Percentiles rank a stretch among this genome's conserved stretches.
Evolutionary conservation across 2,329 filamentous ascomycete species (phyloP).

Genomic region (Diaporthe helianthi): DNA sequence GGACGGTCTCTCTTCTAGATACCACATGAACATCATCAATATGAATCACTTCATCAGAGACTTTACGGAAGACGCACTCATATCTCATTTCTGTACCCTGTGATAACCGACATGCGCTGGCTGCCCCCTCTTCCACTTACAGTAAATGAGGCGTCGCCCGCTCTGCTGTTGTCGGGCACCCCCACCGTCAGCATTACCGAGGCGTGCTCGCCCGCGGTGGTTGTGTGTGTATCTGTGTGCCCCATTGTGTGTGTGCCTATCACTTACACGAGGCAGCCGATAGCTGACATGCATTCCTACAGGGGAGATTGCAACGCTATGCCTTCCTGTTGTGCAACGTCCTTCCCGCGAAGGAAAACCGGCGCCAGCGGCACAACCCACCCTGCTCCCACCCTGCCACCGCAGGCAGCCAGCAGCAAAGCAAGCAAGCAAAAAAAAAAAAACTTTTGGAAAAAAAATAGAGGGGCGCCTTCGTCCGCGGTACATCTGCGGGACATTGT

Average conservation of each 20-base stretch:
- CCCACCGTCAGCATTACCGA: not conserved
- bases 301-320: not conserved
- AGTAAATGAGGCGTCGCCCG: not conserved
- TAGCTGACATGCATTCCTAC: constrained; percentile 10
- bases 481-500: constrained; percentile 14
- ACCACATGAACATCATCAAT: constrained; percentile 16
- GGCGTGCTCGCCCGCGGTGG: not conserved
- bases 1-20: constrained; percentile 19
- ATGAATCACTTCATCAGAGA: constrained; percentile 24
- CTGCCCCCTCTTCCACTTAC: not conserved
- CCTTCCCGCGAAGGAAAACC: constrained; percentile 11
- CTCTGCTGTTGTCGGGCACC: not conserved
- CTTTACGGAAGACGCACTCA: not conserved
- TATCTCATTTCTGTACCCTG: not conserved
- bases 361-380: not conserved
- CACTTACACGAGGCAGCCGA: not conserved
- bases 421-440: too few species aligned
- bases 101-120: not conserved
- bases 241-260: not conserved
- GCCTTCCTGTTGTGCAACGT: not conserved
- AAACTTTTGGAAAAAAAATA: too few species aligned
- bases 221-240: not conserved
- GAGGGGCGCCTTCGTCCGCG: not conserved
- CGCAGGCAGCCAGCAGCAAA: too few species aligned
- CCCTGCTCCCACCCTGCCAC: not conserved